Evolutionary conservation across 257 asterid species (phyloP).

Genomic region (Marsdenia floribunda): DNA sequence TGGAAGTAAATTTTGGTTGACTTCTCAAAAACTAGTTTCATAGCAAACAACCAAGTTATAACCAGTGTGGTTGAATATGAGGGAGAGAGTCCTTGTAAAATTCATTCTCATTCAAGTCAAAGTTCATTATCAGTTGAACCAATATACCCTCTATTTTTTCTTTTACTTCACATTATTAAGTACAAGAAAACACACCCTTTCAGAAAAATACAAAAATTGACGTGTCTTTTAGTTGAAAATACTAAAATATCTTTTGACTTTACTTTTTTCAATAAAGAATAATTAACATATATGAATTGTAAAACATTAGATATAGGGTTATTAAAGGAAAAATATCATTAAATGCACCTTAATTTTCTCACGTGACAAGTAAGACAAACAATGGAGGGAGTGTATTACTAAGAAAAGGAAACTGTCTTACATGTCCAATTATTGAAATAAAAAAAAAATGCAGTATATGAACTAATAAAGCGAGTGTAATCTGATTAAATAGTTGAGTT

Average conservation of each 20-base stretch:
- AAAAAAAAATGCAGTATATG: neutral
- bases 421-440: neutral
- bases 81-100: neutral
- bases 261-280: too few relatives aligned
- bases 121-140: neutral
- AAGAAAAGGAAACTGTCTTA: neutral
- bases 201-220: too few relatives aligned
- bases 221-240: too few relatives aligned
- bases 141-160: too few relatives aligned
- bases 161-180: too few relatives aligned
- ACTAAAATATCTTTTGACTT: too few relatives aligned
- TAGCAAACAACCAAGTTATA: neutral
- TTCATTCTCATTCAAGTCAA: neutral
- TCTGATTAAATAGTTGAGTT: neutral
- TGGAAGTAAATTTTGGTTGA: neutral
- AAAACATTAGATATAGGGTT: too few relatives aligned
- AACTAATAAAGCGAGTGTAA: neutral
- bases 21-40: neutral
- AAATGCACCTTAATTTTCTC: too few relatives aligned
- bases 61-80: neutral
- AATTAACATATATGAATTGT: too few relatives aligned
- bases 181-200: too few relatives aligned
- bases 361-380: too few relatives aligned
- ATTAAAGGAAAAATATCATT: too few relatives aligned
- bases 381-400: neutral